These are phyloP conservation scores for Rhodocollybia butyracea DNA, from an alignment of 768 basidiomycete genomes.

Conservation along the genomic window DNA sequence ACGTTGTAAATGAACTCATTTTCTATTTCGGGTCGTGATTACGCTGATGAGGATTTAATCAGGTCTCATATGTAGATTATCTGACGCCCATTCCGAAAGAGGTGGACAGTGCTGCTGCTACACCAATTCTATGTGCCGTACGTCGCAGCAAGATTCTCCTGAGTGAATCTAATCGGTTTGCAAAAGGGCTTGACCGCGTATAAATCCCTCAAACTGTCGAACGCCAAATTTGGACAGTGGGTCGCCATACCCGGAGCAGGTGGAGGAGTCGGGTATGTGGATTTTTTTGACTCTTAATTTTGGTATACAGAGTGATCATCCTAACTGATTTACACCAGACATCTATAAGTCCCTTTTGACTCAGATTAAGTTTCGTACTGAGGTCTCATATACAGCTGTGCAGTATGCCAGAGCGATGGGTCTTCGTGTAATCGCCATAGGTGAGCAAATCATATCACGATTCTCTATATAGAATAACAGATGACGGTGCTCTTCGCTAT, in stretches of 20 bases:
- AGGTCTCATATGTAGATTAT: conserved; percentile 65
- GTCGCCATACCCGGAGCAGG: conserved; percentile 76
- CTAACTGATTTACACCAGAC: no score
- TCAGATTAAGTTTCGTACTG: not conserved
- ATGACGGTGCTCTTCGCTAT: no score
- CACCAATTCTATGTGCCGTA: conserved; percentile 79
- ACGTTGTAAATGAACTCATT: no score
- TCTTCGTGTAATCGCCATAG: conserved; percentile 69
- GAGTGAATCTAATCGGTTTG: no score
- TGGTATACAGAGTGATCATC: no score
- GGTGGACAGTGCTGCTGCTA: conserved; percentile 62
- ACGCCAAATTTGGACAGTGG: conserved; percentile 67
- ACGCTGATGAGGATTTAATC: no score
- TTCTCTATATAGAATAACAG: no score
- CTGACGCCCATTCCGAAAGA: conserved; percentile 80
- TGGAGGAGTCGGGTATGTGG: conserved; percentile 82
- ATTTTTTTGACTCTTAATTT: conserved; percentile 31
- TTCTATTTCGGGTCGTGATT: no score
- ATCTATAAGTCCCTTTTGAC: not conserved
- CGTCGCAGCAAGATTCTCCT: no score
- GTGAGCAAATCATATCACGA: no score
- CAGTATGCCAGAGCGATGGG: conserved; percentile 82
- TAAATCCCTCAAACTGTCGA: conserved; percentile 75
- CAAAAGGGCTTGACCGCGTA: conserved; percentile 87
- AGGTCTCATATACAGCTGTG: conserved; percentile 39